Percentiles rank a stretch among this genome's conserved stretches.
phyloP scores from a whole-genome alignment of 2,329 filamentous ascomycete species.

The Fusarium albosuccineum region DNA sequence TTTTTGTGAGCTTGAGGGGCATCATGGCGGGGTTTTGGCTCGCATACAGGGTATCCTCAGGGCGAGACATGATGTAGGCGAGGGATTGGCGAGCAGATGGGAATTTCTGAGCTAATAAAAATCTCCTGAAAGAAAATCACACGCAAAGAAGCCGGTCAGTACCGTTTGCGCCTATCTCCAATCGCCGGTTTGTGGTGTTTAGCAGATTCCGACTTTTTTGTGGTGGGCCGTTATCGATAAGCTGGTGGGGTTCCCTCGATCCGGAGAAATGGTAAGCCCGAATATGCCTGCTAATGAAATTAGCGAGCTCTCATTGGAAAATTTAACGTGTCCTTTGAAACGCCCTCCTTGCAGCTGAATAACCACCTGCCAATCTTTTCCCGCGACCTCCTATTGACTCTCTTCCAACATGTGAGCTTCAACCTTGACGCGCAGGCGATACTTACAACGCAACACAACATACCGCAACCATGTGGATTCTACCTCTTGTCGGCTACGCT shows the following conservation, averaged over 20 bases:
- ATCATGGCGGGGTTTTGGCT: slow-evolving; percentile 36
- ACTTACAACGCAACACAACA: slow-evolving; percentile 22
- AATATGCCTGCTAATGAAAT: slow-evolving; percentile 12
- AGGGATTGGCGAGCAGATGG: not conserved
- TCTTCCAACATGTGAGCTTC: slow-evolving; percentile 42
- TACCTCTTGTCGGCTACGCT: slow-evolving; percentile 90
- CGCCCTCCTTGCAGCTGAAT: not conserved
- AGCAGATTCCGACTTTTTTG: slow-evolving; percentile 44
- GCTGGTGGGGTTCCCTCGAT: slow-evolving; percentile 1
- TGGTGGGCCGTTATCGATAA: slow-evolving; percentile 48
- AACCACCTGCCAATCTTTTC: slow-evolving; percentile 27
- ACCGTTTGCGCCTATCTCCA: slow-evolving; percentile 15
- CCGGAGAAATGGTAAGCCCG: slow-evolving; percentile 5
- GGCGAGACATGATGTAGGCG: slow-evolving; percentile 83
- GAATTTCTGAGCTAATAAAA: too few species aligned
- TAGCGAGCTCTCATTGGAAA: slow-evolving; percentile 36
- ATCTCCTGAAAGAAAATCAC: not conserved
- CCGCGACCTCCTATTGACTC: slow-evolving; percentile 18
- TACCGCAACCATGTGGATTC: slow-evolving; percentile 83
- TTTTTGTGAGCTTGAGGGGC: slow-evolving; percentile 44
- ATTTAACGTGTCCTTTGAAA: slow-evolving; percentile 43
- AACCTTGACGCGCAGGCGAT: slow-evolving; percentile 29
- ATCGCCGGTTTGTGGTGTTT: slow-evolving; percentile 30
- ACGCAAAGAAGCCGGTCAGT: not conserved
- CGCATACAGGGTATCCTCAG: slow-evolving; percentile 90